Evolutionary conservation across 1,139 yeast genomes (phyloP), one percentile per base, ranked within the genome.

Genomic region (Candida pseudoviswanathii): DNA sequence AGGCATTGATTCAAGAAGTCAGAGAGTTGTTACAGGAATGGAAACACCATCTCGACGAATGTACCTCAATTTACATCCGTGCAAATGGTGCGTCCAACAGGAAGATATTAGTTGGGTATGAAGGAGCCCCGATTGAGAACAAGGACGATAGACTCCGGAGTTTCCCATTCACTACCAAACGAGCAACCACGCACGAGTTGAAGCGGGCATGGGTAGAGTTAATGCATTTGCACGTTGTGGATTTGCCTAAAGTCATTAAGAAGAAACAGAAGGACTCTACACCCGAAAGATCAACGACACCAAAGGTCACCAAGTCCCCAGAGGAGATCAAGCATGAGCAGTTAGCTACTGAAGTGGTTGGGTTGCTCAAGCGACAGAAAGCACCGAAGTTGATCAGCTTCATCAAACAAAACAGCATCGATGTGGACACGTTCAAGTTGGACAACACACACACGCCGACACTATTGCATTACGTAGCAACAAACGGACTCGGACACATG

Each of bases 101-200:
- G 51, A 85, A 79, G 53, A 78, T 86, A 2, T 66, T 94, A 41
- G 75, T 88, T 45, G 91, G 89, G 4, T 87, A 85, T 59, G 84
- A 81, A 33, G 84, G 80, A 36, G 77, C 85, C 51, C 71, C 74
- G 2, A 56, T 82, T 25, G 60, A 67, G 44, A 68, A 62, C 42
- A 72, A 72, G 43, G 96, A 89, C 62, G 57, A 69, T 1, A 75
- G 96, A 54, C 67, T 91, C 3, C 80, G 80, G 54, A 70, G 75
- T 5, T 82, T 94, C 63, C 99, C 99, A 1, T 90, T 94, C 67
- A 86, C 97, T 0, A 94, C 99, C 0, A 82, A 83, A 50, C 78
- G 97, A 57, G 96, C 99, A 0, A 92, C 97, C 0, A 78, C 88
- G 0, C 71, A 83, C 2, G 99, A 92, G 63, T 69, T 95, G 57